A percentile compares a stretch with the other conserved stretches of the same genome.
These are phyloP conservation scores for Ocimum tenuiflorum DNA, from an alignment of 257 asterid species.

Conservation along the genomic window DNA sequence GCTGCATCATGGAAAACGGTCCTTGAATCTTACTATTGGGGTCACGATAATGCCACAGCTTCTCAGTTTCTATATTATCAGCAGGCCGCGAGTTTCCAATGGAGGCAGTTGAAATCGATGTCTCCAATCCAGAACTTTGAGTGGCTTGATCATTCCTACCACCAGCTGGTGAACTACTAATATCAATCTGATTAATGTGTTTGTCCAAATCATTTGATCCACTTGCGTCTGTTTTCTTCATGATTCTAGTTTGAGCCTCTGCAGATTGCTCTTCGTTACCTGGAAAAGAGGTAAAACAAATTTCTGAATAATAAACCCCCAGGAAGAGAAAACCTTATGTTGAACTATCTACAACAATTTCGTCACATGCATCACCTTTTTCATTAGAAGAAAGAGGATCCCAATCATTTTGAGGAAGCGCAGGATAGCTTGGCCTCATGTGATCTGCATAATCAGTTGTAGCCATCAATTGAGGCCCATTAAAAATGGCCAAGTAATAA, in stretches of 20 bases:
- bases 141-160: slow-evolving; percentile 29
- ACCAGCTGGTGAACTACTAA: slow-evolving; percentile 17
- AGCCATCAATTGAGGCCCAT: slow-evolving; percentile 1
- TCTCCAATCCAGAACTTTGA: slow-evolving; percentile 39
- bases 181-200: slow-evolving; percentile 26
- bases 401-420: slow-evolving; percentile 16
- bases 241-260: slow-evolving; percentile 19
- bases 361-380: slow-evolving; percentile 21
- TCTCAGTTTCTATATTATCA: slow-evolving; percentile 51
- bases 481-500: background rate
- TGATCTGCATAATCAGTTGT: slow-evolving; percentile 28
- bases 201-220: slow-evolving; percentile 31
- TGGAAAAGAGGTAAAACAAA: slow-evolving; percentile 26
- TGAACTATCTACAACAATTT: background rate
- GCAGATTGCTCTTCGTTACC: slow-evolving; percentile 41
- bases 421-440: slow-evolving; percentile 18
- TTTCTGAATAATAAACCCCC: slow-evolving; percentile 5
- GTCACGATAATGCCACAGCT: slow-evolving; percentile 83
- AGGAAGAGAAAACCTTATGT: background rate
- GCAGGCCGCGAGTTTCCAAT: slow-evolving; percentile 31
- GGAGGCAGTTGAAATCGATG: slow-evolving; percentile 31
- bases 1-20: slow-evolving; percentile 75
- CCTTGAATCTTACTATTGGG: slow-evolving; percentile 72
- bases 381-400: slow-evolving; percentile 20
- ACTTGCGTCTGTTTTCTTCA: slow-evolving; percentile 31